phyloP scores from a whole-genome alignment of 768 basidiomycete genomes.

The Boletellus sp. region DNA sequence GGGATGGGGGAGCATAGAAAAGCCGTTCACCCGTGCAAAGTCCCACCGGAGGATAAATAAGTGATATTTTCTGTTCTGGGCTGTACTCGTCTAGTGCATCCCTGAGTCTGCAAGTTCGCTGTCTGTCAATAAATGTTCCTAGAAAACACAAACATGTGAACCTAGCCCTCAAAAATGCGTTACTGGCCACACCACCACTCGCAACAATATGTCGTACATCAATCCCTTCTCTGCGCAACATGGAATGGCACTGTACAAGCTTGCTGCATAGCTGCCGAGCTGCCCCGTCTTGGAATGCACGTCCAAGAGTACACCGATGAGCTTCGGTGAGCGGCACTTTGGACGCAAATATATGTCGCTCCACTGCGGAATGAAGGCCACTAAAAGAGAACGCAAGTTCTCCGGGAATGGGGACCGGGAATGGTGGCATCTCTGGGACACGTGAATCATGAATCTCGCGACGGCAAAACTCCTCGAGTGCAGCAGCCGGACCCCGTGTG shows the following conservation, averaged over 20 bases:
- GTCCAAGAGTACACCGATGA: slow-evolving; percentile 47
- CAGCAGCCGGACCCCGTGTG: slow-evolving; percentile 67
- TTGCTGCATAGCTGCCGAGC: slow-evolving; percentile 75
- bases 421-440: slow-evolving; percentile 33
- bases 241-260: slow-evolving; percentile 35
- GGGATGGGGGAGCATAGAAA: not conserved
- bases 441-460: slow-evolving; percentile 19
- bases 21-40: slow-evolving; percentile 72
- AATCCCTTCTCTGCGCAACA: slow-evolving; percentile 47
- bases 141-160: slow-evolving; percentile 27
- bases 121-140: slow-evolving; percentile 1
- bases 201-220: slow-evolving; percentile 62
- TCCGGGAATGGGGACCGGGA: slow-evolving; percentile 49
- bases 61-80: slow-evolving; percentile 34
- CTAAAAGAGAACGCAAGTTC: slow-evolving; percentile 74
- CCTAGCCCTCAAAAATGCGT: slow-evolving; percentile 64
- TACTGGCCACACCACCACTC: slow-evolving; percentile 94
- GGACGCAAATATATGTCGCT: slow-evolving; percentile 48
- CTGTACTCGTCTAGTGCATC: slow-evolving; percentile 25
- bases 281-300: slow-evolving; percentile 70
- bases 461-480: slow-evolving; percentile 69
- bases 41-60: slow-evolving; percentile 71
- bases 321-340: slow-evolving; percentile 29
- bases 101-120: slow-evolving; percentile 28
- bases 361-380: slow-evolving; percentile 69